Conservation (phyloP, 352 stramenopile species). For the Phytophthora ohioensis region DNA sequence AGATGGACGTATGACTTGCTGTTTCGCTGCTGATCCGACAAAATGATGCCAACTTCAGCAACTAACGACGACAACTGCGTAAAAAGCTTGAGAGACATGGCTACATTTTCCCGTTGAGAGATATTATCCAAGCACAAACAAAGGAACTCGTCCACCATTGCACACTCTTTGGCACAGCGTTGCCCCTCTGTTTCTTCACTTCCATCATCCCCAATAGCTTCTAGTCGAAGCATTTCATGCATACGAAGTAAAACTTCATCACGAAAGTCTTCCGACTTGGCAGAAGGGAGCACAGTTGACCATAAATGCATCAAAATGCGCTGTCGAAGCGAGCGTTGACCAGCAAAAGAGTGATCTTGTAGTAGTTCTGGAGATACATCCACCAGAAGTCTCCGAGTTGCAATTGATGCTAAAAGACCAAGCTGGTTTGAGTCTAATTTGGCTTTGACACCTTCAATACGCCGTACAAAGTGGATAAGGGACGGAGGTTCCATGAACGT, state of each 20-base stretch:
- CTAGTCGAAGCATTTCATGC: constrained; percentile 44
- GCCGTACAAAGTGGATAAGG: constrained; percentile 41
- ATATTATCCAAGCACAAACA: constrained; percentile 40
- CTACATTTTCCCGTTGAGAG: constrained; percentile 17
- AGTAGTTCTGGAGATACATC: constrained; percentile 3
- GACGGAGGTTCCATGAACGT: constrained; percentile 54
- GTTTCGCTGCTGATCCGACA: not conserved
- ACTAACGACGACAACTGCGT: constrained; percentile 45
- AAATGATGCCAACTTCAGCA: constrained; percentile 25
- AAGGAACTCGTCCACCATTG: constrained; percentile 37
- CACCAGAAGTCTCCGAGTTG: constrained; percentile 27
- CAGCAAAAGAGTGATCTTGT: not conserved
- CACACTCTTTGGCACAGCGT: not conserved
- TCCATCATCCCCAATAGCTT: constrained; percentile 15
- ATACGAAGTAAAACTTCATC: constrained; percentile 49
- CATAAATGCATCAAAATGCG: constrained; percentile 57
- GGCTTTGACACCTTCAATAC: constrained; percentile 29
- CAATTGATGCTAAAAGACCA: constrained; percentile 44
- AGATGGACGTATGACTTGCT: constrained; percentile 21
- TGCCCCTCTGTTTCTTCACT: not conserved
- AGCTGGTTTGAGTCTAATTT: constrained; percentile 46
- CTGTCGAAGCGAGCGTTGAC: constrained; percentile 33
- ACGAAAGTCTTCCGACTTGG: constrained; percentile 29
- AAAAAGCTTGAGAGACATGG: constrained; percentile 47
- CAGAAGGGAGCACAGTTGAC: constrained; percentile 30